Base-by-base conservation (phyloP, 352 stramenopile species). In the Phytopythium helicoides region DNA sequence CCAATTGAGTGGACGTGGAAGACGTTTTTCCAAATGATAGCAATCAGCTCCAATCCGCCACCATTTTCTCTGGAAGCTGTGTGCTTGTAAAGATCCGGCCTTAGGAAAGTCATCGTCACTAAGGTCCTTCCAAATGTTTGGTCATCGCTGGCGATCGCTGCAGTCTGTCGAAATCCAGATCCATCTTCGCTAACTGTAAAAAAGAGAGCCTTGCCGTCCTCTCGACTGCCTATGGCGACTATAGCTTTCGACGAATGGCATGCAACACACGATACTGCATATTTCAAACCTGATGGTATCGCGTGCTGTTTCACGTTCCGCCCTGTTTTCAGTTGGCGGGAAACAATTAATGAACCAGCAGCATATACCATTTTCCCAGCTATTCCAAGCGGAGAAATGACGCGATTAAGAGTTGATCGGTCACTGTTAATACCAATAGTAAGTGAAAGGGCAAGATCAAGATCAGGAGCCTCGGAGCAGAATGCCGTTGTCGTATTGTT, bases 381-480 rank as follows among this genome's bases (percentile, higher is more conserved):
- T 57, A 18, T 61, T 53, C 11, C 60, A 62, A 10, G 68, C 52
- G 41, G 54, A 66, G 66, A 54, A 3, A 87, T 37, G 6, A 70
- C 66, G 46, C 78, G 73, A 38, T 86, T 87, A 23, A 85, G 48
- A 18, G 60, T 64, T 45, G 54, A 70, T 1, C 52, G 46, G 3
- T 42, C 42, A 36, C 85, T 55, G 34, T 89, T 89, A 9, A 87
- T 60, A 19, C 79, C 79, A 31, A 76, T 68, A 7, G 76, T 73
- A 28, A 61, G 64, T 0, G 51, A 62, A 4, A 87, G 39, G 1
- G 69, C 70, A n/a, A 89, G 65, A n/a, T 83, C 70, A 36, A 89
- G 37, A 62, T 87, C 74, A 0, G 79, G 74, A 0, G 76, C 76
- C 49, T 89, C 76, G 0, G 67, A 80, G 10, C 62, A 37, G 26